Base-by-base conservation (phyloP, 768 basidiomycete genomes). In the Trichaptum fuscoviolaceum region DNA sequence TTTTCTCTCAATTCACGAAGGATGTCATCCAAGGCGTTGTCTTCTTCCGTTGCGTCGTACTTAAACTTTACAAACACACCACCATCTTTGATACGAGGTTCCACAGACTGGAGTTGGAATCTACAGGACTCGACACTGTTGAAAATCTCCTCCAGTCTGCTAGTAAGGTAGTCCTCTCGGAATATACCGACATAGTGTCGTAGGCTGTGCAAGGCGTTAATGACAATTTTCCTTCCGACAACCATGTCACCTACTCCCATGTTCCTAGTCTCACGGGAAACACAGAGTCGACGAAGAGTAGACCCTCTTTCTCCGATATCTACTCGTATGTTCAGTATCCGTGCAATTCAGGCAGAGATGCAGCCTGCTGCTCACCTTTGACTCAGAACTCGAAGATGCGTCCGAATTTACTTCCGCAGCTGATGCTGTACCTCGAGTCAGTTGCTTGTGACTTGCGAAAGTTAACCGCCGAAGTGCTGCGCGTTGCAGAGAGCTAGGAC, bases 41-140 rank as follows among this genome's bases (percentile, higher is more conserved):
- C 77, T 67, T 78, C 77, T 34, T 68, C 70, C 7, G 68, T 67
- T 18, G 66, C 67, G 34, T 70, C 75, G 71, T 89, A 96, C 24
- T 80, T 76, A 74, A 95, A 93, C 35, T 81, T 82, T 42, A 95
- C 88, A 73, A 93, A 95, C 18, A 92, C 88, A 5, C 95, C 95
- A 1, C 94, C 94, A 68, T 95, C 93, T 71, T 95, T 96, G 63
- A 77, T 75, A 68, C 87, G 82, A 7, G 87, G 87, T 64, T 92
- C 81, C 6, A 93, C 71, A 25, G 84, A 82, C 4, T 88, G 71
- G n/a, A 93, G 76, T 34, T 79, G 77, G 72, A 95, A 92, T 36
- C 78, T 80, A 69, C 87, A 84, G 0, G 81, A 71, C 34, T 83
- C 81, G 57, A 92, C 80, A 7, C 75, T 69, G 15, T 83, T 79